phyloP scores from a whole-genome alignment of 331 rosid species.

The Phaseolus coccineus region DNA sequence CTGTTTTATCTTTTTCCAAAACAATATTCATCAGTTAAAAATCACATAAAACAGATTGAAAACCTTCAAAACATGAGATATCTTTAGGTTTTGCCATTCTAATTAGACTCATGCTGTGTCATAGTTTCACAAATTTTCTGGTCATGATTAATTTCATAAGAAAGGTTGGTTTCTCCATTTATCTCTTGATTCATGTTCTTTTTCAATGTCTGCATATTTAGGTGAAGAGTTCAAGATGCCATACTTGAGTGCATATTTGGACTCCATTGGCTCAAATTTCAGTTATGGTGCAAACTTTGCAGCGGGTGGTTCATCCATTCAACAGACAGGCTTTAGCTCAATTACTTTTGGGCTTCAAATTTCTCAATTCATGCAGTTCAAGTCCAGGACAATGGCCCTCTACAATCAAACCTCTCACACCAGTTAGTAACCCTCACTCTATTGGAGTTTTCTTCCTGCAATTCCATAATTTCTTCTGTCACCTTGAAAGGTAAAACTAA shows the following conservation, averaged over 20 bases:
- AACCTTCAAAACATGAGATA: too few species aligned
- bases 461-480: too few species aligned
- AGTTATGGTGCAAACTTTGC: slow-evolving; percentile 76
- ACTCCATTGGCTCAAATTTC: slow-evolving; percentile 64
- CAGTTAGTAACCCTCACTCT: slow-evolving; percentile 46
- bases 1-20: too few species aligned
- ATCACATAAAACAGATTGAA: too few species aligned
- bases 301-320: slow-evolving; percentile 64
- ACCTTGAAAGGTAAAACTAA: too few species aligned
- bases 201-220: slow-evolving; percentile 34
- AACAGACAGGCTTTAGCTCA: slow-evolving; percentile 59
- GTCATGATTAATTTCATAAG: background rate
- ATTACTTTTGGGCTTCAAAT: slow-evolving; percentile 65
- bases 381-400: slow-evolving; percentile 55
- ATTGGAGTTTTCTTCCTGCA: too few species aligned
- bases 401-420: slow-evolving; percentile 43
- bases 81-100: too few species aligned
- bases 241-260: slow-evolving; percentile 71
- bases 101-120: too few species aligned
- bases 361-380: slow-evolving; percentile 66
- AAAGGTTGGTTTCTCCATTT: background rate
- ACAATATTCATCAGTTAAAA: too few species aligned
- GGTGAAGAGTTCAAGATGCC: slow-evolving; percentile 75
- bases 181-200: background rate
- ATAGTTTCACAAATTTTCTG: background rate